Evolutionary conservation across 352 stramenopile species (phyloP).

Genomic region (Pythium oligandrum): DNA sequence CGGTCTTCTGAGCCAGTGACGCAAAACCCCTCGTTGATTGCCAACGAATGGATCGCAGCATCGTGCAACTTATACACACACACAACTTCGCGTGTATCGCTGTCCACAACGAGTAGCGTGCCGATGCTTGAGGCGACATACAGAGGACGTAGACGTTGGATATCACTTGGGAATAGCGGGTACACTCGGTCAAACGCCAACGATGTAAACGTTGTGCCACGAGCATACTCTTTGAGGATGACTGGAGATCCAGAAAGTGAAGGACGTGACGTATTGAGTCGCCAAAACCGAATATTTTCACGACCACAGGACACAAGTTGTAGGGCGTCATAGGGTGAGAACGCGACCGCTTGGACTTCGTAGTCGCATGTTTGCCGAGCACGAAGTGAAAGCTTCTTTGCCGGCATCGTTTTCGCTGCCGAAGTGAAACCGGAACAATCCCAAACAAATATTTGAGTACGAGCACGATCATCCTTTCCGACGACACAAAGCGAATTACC

Average conservation of each 20-base stretch:
- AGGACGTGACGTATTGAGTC: slow-evolving; percentile 34
- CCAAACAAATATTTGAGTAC: slow-evolving; percentile 77
- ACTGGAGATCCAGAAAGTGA: slow-evolving; percentile 79
- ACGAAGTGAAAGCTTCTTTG: slow-evolving; percentile 34
- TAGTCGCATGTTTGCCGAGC: slow-evolving; percentile 88
- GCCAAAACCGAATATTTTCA: slow-evolving; percentile 92
- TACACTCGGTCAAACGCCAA: slow-evolving; percentile 77
- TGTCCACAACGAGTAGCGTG: slow-evolving; percentile 80
- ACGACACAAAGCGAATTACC: slow-evolving; percentile 39
- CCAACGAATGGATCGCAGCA: slow-evolving; percentile 74
- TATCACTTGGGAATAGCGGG: slow-evolving; percentile 49
- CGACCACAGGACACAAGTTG: slow-evolving; percentile 87
- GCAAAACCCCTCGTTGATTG: slow-evolving; percentile 88
- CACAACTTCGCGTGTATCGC: slow-evolving; percentile 71
- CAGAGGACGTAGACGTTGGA: slow-evolving; percentile 48
- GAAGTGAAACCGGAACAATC: slow-evolving; percentile 32
- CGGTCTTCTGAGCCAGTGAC: slow-evolving; percentile 84
- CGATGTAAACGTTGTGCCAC: slow-evolving; percentile 79
- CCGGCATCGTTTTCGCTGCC: background rate
- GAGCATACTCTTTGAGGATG: slow-evolving; percentile 87
- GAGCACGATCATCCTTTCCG: slow-evolving; percentile 52
- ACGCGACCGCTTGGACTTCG: slow-evolving; percentile 57
- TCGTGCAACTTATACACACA: slow-evolving; percentile 91
- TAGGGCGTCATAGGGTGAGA: slow-evolving; percentile 78
- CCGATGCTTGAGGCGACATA: slow-evolving; percentile 77